A percentile compares a stretch with the other conserved stretches of the same genome.
phyloP scores from a whole-genome alignment of 2,329 filamentous ascomycete species.

The Colletotrichum chlorophyti region DNA sequence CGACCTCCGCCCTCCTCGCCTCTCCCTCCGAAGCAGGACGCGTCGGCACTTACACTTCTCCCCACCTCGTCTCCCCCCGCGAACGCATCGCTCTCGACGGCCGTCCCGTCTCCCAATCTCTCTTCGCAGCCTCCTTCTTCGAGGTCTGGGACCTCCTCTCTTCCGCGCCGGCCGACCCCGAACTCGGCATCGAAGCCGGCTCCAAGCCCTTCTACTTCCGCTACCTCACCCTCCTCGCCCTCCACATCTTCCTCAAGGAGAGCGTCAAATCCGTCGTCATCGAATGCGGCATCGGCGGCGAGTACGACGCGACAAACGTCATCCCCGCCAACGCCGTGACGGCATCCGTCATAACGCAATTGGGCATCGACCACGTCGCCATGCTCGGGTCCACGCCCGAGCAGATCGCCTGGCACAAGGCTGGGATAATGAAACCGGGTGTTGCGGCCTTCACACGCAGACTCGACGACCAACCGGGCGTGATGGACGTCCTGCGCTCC shows the following conservation, averaged over 20 bases:
- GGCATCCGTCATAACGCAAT: conserved; percentile 67
- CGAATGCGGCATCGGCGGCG: conserved; percentile 72
- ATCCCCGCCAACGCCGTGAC: conserved; percentile 56
- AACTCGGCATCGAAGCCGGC: conserved; percentile 36
- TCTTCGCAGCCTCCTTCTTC: conserved; percentile 72
- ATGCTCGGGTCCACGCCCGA: conserved; percentile 68
- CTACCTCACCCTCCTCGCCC: conserved; percentile 70
- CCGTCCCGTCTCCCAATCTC: conserved; percentile 59
- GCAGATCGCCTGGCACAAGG: conserved; percentile 77
- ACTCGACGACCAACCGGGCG: conserved; percentile 39
- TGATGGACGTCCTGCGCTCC: conserved; percentile 51
- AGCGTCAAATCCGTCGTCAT: conserved; percentile 68
- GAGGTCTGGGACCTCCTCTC: conserved; percentile 68
- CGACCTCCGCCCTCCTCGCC: conserved; percentile 70
- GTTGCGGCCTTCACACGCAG: conserved; percentile 54
- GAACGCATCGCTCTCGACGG: conserved; percentile 72
- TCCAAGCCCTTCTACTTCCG: conserved; percentile 64
- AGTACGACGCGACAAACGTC: conserved; percentile 73
- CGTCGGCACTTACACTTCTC: conserved; percentile 81
- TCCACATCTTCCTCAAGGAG: conserved; percentile 70
- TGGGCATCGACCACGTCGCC: conserved; percentile 73
- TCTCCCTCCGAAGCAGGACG: conserved; percentile 33
- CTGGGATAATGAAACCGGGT: conserved; percentile 71
- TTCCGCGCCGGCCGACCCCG: conserved; percentile 38
- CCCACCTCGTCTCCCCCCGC: conserved; percentile 71